Conservation (phyloP, 2,329 filamentous ascomycete species). For the Phyllachora maydis region DNA sequence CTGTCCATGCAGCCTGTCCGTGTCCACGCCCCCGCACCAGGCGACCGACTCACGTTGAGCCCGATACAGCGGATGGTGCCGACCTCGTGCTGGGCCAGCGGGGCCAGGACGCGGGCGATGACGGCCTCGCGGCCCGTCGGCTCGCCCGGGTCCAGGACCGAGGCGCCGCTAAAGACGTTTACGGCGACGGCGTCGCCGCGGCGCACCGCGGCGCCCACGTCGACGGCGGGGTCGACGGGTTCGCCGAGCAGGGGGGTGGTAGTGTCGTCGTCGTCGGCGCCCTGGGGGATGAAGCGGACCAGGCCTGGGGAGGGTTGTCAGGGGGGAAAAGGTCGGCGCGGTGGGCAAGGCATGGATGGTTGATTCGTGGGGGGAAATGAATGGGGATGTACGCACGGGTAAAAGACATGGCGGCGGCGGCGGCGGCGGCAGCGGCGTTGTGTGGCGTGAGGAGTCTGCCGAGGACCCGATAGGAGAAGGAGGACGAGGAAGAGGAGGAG, state of each 20-base stretch:
- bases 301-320: too few species aligned
- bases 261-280: too few species aligned
- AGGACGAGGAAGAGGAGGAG: too few species aligned
- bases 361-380: too few species aligned
- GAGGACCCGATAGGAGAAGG: too few species aligned
- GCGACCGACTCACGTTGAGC: slow-evolving; percentile 21
- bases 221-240: slow-evolving; percentile 26
- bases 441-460: too few species aligned
- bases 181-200: slow-evolving; percentile 34
- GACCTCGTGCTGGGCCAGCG: slow-evolving; percentile 23
- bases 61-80: slow-evolving; percentile 38
- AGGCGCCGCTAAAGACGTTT: slow-evolving; percentile 33
- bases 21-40: too few species aligned
- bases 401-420: too few species aligned
- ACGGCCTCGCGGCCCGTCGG: slow-evolving; percentile 23
- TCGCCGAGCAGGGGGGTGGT: slow-evolving; percentile 32
- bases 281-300: slow-evolving; percentile 35
- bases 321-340: too few species aligned
- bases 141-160: slow-evolving; percentile 30
- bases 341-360: too few species aligned
- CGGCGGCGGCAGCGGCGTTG: too few species aligned
- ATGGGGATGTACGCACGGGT: too few species aligned
- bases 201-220: slow-evolving; percentile 35
- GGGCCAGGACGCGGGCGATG: slow-evolving; percentile 27
- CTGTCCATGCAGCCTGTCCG: background rate